phyloP scores from a whole-genome alignment of 139 green algal species.

The Nannochloris sp. region DNA sequence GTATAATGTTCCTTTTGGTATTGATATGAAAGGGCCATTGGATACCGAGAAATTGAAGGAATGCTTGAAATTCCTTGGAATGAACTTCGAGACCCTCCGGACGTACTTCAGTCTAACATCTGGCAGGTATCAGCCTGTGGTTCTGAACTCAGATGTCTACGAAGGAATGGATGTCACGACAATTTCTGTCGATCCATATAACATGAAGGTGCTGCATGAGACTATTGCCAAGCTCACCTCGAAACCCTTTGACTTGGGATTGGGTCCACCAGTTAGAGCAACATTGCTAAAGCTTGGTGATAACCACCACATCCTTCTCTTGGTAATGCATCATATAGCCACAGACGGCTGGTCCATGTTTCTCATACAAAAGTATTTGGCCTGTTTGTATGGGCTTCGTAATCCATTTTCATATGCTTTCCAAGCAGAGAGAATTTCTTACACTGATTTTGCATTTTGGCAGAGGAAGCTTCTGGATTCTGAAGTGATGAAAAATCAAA shows the following conservation, averaged over 20 bases:
- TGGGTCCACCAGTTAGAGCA: neutral
- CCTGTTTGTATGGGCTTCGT: neutral
- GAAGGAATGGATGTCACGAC: neutral
- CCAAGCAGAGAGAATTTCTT: neutral
- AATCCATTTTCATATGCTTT: neutral
- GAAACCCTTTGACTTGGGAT: constrained; percentile 9
- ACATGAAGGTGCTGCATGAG: neutral
- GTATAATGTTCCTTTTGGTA: neutral
- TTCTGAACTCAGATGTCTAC: neutral
- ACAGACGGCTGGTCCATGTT: constrained; percentile 8
- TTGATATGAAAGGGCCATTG: neutral
- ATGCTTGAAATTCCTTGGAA: neutral
- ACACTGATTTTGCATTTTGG: constrained; percentile 13
- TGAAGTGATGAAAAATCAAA: neutral
- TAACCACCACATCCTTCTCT: neutral
- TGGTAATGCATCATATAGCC: constrained; percentile 12
- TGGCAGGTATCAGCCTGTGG: neutral
- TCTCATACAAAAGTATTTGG: constrained; percentile 9
- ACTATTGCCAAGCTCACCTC: neutral
- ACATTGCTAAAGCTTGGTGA: neutral
- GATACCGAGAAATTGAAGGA: neutral
- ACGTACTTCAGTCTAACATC: neutral
- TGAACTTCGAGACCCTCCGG: neutral
- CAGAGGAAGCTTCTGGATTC: neutral
- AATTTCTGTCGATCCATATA: neutral